Conservation (phyloP, 768 basidiomycete genomes). For the Boletellus sp. region DNA sequence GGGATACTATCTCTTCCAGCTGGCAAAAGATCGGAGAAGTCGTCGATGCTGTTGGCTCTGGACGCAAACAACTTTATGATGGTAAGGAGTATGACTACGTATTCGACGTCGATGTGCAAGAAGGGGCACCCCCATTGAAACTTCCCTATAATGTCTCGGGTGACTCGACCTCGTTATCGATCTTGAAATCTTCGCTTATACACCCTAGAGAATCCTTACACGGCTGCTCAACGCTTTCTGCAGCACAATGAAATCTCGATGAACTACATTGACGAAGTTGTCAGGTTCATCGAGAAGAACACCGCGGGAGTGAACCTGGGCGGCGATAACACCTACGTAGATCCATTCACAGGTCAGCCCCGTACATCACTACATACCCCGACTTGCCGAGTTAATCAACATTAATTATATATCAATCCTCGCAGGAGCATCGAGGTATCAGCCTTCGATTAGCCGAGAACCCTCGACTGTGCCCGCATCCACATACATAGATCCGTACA, state of each 20-base stretch:
- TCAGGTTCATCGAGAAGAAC: slow-evolving; percentile 90
- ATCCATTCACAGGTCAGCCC: slow-evolving; percentile 82
- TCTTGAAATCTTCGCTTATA: slow-evolving; percentile 1
- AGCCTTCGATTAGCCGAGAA: slow-evolving; percentile 37
- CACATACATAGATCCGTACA: slow-evolving; percentile 64
- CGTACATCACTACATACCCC: neutral
- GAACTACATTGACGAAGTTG: slow-evolving; percentile 85
- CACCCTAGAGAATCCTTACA: slow-evolving; percentile 78
- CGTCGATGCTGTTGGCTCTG: slow-evolving; percentile 88
- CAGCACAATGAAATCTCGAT: slow-evolving; percentile 77
- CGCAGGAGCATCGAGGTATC: slow-evolving; percentile 64
- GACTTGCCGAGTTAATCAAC: neutral
- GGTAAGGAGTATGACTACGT: slow-evolving; percentile 98
- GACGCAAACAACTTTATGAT: slow-evolving; percentile 86
- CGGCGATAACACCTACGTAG: slow-evolving; percentile 58
- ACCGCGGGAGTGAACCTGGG: slow-evolving; percentile 75
- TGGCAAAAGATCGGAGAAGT: slow-evolving; percentile 98
- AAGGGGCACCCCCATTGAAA: slow-evolving; percentile 89
- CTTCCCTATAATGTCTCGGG: slow-evolving; percentile 90
- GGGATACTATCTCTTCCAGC: slow-evolving; percentile 61
- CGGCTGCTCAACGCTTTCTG: slow-evolving; percentile 87
- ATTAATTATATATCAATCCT: neutral
- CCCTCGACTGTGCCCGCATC: slow-evolving; percentile 31
- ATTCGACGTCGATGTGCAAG: slow-evolving; percentile 96
- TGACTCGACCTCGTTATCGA: slow-evolving; percentile 29